phyloP scores from a whole-genome alignment of 106 monocot species.

The Dioscorea dumetorum region DNA sequence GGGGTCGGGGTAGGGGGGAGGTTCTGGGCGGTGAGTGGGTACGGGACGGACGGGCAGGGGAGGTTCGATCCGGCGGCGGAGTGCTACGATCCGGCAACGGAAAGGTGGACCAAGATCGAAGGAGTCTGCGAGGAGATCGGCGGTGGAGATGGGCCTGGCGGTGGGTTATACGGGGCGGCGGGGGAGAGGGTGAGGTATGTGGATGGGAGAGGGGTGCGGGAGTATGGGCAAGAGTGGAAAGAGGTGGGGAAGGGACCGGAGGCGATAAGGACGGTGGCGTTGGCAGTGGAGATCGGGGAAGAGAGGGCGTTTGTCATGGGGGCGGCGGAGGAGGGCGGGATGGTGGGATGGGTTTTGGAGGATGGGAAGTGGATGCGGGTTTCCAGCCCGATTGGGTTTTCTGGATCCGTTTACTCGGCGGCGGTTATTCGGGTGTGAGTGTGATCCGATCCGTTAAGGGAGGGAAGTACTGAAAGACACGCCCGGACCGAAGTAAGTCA shows the following conservation, averaged over 20 bases:
- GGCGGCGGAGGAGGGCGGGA: not conserved
- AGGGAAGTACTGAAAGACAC: too few species aligned
- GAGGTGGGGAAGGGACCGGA: slow-evolving; percentile 5
- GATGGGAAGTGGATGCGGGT: slow-evolving; percentile 26
- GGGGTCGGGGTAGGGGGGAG: slow-evolving; percentile 20
- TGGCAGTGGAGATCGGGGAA: too few species aligned
- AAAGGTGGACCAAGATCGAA: slow-evolving; percentile 28
- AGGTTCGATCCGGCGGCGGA: slow-evolving; percentile 27
- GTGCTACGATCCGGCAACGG: slow-evolving; percentile 26
- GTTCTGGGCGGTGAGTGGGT: slow-evolving; percentile 54
- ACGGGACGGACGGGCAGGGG: slow-evolving; percentile 46
- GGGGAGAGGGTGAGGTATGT: slow-evolving; percentile 8
- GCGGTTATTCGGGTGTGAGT: slow-evolving; percentile 13
- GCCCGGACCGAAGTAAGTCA: too few species aligned
- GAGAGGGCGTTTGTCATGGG: slow-evolving; percentile 9
- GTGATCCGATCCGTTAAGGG: too few species aligned
- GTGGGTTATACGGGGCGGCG: slow-evolving; percentile 5
- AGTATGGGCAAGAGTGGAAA: slow-evolving; percentile 11
- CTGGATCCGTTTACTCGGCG: slow-evolving; percentile 39
- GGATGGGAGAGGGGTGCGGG: slow-evolving; percentile 21
- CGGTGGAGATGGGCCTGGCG: not conserved
- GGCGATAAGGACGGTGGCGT: not conserved
- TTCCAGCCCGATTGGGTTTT: slow-evolving; percentile 24
- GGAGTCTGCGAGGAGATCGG: slow-evolving; percentile 15
- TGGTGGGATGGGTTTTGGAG: slow-evolving; percentile 29